These are phyloP conservation scores for Globisporangium acanthophoron DNA, from an alignment of 352 stramenopile genomes.

Conservation along the genomic window DNA sequence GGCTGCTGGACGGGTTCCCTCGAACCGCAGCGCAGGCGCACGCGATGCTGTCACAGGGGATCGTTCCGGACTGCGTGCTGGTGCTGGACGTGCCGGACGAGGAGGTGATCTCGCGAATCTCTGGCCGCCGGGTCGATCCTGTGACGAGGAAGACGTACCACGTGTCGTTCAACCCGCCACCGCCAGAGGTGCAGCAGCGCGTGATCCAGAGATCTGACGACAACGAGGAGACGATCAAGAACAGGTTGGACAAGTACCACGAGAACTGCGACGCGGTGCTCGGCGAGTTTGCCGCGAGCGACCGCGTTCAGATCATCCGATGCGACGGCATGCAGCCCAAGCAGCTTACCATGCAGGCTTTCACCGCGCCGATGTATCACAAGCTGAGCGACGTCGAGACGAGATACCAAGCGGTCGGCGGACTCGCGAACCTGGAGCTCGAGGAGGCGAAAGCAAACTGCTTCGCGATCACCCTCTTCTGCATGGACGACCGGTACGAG, in stretches of 20 bases:
- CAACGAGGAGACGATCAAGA: slow-evolving; percentile 90
- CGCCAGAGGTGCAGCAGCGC: slow-evolving; percentile 45
- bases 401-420: slow-evolving; percentile 19
- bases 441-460: slow-evolving; percentile 44
- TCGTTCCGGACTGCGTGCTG: slow-evolving; percentile 85
- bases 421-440: slow-evolving; percentile 23
- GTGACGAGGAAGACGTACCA: slow-evolving; percentile 93
- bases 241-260: slow-evolving; percentile 83
- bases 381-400: slow-evolving; percentile 33
- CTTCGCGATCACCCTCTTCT: slow-evolving; percentile 64
- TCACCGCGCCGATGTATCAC: slow-evolving; percentile 44
- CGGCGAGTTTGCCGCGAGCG: slow-evolving; percentile 25
- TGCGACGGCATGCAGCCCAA: slow-evolving; percentile 52
- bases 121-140: slow-evolving; percentile 92
- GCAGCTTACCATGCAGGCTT: slow-evolving; percentile 32
- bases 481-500: slow-evolving; percentile 43
- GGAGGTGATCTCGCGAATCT: slow-evolving; percentile 94
- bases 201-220: slow-evolving; percentile 89
- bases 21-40: slow-evolving; percentile 84
- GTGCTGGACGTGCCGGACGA: slow-evolving; percentile 93
- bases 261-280: slow-evolving; percentile 50
- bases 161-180: slow-evolving; percentile 92
- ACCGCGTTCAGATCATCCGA: slow-evolving; percentile 40
- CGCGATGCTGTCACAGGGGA: slow-evolving; percentile 62
- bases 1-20: slow-evolving; percentile 93